Evolutionary conservation across 805 yeast genomes (phyloP).

Genomic region (Starmerella davenportii): DNA sequence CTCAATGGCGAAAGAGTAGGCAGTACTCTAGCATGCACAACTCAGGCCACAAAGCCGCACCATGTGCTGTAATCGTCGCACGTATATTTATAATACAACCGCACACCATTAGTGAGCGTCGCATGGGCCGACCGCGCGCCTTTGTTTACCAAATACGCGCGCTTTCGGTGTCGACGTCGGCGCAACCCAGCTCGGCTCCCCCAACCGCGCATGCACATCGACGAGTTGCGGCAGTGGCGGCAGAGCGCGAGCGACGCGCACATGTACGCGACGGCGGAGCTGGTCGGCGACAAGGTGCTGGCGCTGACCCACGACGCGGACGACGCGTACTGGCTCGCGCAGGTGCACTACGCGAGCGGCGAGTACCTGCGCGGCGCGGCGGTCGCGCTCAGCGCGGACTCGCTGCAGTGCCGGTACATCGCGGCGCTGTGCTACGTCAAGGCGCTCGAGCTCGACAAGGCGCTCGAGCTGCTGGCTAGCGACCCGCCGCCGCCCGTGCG

Average conservation of each 20-base stretch:
- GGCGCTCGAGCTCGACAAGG: conserved; percentile 54
- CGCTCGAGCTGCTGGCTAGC: conserved; percentile 44
- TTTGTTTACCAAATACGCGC: neutral
- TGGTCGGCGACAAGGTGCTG: conserved; percentile 76
- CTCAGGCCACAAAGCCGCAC: too few species aligned
- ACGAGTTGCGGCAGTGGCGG: conserved; percentile 74
- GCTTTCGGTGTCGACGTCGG: neutral
- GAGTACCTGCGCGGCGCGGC: conserved; percentile 64
- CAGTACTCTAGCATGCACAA: too few species aligned
- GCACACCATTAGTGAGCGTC: neutral
- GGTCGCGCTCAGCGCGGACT: conserved; percentile 34
- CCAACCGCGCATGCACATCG: conserved; percentile 65
- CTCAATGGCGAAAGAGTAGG: too few species aligned
- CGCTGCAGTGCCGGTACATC: conserved; percentile 59
- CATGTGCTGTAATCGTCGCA: too few species aligned
- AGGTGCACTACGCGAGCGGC: conserved; percentile 62
- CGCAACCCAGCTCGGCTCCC: too few species aligned
- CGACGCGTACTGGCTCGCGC: conserved; percentile 94
- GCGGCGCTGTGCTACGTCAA: conserved; percentile 46
- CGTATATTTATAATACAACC: too few species aligned
- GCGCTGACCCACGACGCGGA: conserved; percentile 69
- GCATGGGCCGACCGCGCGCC: neutral
- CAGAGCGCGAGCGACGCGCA: conserved; percentile 88
- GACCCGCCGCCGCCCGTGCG: conserved; percentile 1
- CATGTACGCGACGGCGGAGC: conserved; percentile 75